These are phyloP conservation scores for Colletotrichum kahawae DNA, from an alignment of 2,329 filamentous ascomycete genomes.

Conservation along the genomic window DNA sequence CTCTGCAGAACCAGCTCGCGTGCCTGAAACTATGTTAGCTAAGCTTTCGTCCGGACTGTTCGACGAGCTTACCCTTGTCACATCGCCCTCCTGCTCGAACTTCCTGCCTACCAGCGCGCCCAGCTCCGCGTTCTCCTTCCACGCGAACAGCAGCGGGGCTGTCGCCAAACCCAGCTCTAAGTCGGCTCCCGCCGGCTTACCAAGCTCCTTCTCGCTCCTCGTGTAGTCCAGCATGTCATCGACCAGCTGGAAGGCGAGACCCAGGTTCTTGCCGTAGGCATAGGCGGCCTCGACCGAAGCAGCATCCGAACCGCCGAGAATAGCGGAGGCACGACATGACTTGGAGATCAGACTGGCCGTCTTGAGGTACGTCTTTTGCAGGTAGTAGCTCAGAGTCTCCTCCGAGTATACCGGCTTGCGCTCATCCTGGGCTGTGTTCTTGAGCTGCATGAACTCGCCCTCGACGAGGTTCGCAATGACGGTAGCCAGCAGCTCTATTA, in stretches of 20 bases:
- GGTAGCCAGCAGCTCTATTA: slow-evolving; percentile 91
- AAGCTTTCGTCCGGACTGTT: slow-evolving; percentile 1
- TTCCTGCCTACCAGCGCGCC: slow-evolving; percentile 91
- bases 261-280: slow-evolving; percentile 89
- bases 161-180: slow-evolving; percentile 92
- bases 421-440: slow-evolving; percentile 93
- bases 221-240: slow-evolving; percentile 99
- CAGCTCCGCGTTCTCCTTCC: slow-evolving; percentile 86
- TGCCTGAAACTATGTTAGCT: slow-evolving; percentile 61
- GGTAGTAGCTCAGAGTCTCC: slow-evolving; percentile 88
- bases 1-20: slow-evolving; percentile 83
- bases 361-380: slow-evolving; percentile 98
- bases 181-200: slow-evolving; percentile 94
- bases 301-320: slow-evolving; percentile 78
- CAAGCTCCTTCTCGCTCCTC: slow-evolving; percentile 80
- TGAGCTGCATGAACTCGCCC: slow-evolving; percentile 99
- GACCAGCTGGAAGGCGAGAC: slow-evolving; percentile 94
- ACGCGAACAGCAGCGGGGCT: slow-evolving; percentile 92
- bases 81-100: slow-evolving; percentile 84
- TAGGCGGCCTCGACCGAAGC: slow-evolving; percentile 92
- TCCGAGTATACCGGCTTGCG: slow-evolving; percentile 84
- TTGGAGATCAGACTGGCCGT: slow-evolving; percentile 96
- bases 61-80: slow-evolving; percentile 69
- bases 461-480: slow-evolving; percentile 98
- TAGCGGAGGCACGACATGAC: slow-evolving; percentile 86